A percentile compares a stretch with the other conserved stretches of the same genome.
Evolutionary conservation across 164 flowering plant genomes (phyloP).

Genomic region (Magnolia sinica): DNA sequence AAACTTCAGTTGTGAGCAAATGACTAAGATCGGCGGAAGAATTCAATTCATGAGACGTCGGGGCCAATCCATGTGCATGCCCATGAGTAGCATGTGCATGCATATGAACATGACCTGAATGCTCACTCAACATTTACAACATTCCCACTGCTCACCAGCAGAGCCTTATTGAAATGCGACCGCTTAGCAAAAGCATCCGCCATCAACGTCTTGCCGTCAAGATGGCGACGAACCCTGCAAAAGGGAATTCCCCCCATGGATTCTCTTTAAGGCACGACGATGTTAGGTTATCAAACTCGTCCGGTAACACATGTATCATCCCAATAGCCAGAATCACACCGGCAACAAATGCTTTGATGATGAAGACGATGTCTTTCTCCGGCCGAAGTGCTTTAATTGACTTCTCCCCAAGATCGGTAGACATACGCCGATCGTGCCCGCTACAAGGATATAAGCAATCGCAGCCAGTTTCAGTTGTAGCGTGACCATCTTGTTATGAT

Average conservation of each 20-base stretch:
- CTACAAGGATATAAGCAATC: slow-evolving; percentile 20
- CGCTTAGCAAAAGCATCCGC: slow-evolving; percentile 26
- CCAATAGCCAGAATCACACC: slow-evolving; percentile 45
- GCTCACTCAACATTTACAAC: slow-evolving; percentile 15
- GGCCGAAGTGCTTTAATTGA: slow-evolving; percentile 12
- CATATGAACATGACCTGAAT: slow-evolving; percentile 21
- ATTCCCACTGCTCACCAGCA: slow-evolving; percentile 2
- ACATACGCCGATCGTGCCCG: slow-evolving; percentile 24
- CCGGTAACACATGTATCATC: slow-evolving; percentile 41
- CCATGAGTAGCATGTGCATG: slow-evolving; percentile 34
- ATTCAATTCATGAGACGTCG: not conserved
- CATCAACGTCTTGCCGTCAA: slow-evolving; percentile 30
- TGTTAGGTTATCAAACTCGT: slow-evolving; percentile 29
- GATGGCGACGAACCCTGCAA: slow-evolving; percentile 46
- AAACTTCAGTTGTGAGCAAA: slow-evolving; percentile 29
- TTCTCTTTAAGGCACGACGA: slow-evolving; percentile 28
- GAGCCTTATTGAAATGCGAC: slow-evolving; percentile 19
- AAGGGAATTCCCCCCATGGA: slow-evolving; percentile 41
- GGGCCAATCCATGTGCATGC: slow-evolving; percentile 36
- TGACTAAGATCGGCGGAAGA: slow-evolving; percentile 13
- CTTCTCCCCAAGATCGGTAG: slow-evolving; percentile 27
- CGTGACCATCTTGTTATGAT: slow-evolving; percentile 13
- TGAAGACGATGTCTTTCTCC: slow-evolving; percentile 26
- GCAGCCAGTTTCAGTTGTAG: slow-evolving; percentile 24
- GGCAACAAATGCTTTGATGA: slow-evolving; percentile 40